phyloP scores from a whole-genome alignment of 148 eudicot species.

The Polygonum aviculare region DNA sequence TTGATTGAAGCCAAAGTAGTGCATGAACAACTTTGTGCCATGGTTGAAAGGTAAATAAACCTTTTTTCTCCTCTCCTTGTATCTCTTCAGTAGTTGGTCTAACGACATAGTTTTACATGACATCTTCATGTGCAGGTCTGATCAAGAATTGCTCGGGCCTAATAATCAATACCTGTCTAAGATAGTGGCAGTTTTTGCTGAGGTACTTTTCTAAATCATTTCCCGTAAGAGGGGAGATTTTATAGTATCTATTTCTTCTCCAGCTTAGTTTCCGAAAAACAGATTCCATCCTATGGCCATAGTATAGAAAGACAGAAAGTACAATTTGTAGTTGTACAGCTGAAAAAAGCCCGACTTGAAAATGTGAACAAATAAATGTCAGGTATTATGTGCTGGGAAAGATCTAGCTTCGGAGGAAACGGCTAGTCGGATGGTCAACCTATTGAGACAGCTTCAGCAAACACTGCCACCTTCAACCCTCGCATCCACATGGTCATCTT shows the following conservation, averaged over 20 bases:
- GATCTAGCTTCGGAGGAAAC: conserved; percentile 39
- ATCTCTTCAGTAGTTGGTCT: neutral
- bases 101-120: neutral
- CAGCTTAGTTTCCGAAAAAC: too few species aligned
- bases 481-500: conserved; percentile 35
- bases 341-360: neutral
- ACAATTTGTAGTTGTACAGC: neutral
- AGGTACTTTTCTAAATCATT: conserved; percentile 18
- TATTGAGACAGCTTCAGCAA: conserved; percentile 37
- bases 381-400: conserved; percentile 35
- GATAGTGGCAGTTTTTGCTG: conserved; percentile 37
- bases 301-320: neutral
- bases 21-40: conserved; percentile 37
- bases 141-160: conserved; percentile 31
- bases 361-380: neutral
- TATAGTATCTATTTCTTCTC: too few species aligned
- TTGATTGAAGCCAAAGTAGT: conserved; percentile 39
- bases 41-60: conserved; percentile 34
- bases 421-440: conserved; percentile 30
- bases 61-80: neutral
- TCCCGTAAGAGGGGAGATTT: too few species aligned
- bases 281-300: too few species aligned
- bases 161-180: conserved; percentile 31
- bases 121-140: conserved; percentile 29
- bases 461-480: conserved; percentile 33